Percentiles rank a stretch among this genome's conserved stretches.
phyloP scores from a whole-genome alignment of 305 asterid genomes.

The Stenogyne calaminthoides region DNA sequence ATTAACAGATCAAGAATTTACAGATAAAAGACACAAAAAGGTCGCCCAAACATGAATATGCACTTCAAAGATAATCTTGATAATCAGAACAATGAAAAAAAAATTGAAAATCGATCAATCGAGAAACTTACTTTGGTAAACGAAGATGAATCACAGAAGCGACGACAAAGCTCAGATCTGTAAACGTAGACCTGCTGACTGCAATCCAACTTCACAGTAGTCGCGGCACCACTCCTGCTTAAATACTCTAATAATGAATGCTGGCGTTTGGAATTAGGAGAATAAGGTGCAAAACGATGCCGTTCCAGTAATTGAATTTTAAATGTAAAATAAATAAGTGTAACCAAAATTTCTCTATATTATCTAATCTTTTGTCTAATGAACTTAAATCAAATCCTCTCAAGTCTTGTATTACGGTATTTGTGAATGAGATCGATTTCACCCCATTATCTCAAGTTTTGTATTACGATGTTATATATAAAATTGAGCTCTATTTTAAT shows the following conservation, averaged over 20 bases:
- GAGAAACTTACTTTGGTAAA: conserved; percentile 31
- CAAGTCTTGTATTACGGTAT: too few species aligned
- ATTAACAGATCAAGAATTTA: conserved; percentile 28
- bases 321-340: not conserved
- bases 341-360: too few species aligned
- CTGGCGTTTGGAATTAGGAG: not conserved
- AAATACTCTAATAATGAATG: not conserved
- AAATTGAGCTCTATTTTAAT: too few species aligned
- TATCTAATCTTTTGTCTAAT: too few species aligned
- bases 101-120: not conserved
- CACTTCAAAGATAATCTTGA: not conserved
- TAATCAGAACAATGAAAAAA: not conserved
- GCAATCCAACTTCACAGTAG: conserved; percentile 12
- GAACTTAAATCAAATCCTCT: too few species aligned
- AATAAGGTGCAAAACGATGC: not conserved
- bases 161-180: conserved; percentile 36
- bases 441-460: too few species aligned
- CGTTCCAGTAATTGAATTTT: not conserved
- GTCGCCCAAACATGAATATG: not conserved
- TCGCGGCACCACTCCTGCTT: not conserved
- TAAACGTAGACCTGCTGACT: conserved; percentile 25
- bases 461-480: too few species aligned
- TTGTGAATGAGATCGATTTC: too few species aligned
- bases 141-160: conserved; percentile 27
- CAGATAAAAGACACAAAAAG: not conserved